A percentile compares a stretch with the other conserved stretches of the same genome.
Evolutionary conservation across 768 basidiomycete species (phyloP).

Genomic region (Calocybe indica): DNA sequence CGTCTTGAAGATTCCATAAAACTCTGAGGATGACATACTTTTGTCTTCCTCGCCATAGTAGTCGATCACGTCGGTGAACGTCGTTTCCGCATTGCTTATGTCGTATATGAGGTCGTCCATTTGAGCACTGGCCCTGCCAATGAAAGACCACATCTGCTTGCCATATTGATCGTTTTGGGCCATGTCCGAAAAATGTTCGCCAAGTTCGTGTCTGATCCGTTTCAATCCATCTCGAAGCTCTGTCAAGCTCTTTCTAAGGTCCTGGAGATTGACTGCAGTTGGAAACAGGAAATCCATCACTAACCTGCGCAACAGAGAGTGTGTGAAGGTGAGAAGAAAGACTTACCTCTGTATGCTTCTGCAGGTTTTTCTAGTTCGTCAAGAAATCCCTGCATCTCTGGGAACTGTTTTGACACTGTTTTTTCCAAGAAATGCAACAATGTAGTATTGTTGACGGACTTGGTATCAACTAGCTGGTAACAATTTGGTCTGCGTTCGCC

Average conservation of each 20-base stretch:
- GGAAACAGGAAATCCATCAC: too few species aligned
- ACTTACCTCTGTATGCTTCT: constrained; percentile 84
- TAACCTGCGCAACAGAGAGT: too few species aligned
- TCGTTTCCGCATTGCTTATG: constrained; percentile 78
- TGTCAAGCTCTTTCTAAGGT: constrained; percentile 69
- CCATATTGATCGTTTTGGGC: constrained; percentile 74
- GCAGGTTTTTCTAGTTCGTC: constrained; percentile 86
- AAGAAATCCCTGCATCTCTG: constrained; percentile 79
- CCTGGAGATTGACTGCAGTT: constrained; percentile 71
- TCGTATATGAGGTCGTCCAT: constrained; percentile 84
- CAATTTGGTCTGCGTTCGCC: neutral
- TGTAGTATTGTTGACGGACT: constrained; percentile 91
- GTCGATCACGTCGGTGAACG: constrained; percentile 77
- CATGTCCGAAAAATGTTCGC: constrained; percentile 72
- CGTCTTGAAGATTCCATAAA: constrained; percentile 96
- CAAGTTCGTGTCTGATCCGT: constrained; percentile 72
- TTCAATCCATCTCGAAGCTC: constrained; percentile 76
- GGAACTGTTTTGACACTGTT: constrained; percentile 84
- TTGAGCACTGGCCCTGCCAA: constrained; percentile 66
- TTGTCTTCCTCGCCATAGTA: constrained; percentile 95
- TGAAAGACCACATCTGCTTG: constrained; percentile 88
- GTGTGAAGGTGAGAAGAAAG: neutral
- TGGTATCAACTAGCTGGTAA: constrained; percentile 88
- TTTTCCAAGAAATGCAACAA: constrained; percentile 91
- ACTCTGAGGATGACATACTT: constrained; percentile 81